A percentile compares a stretch with the other conserved stretches of the same genome.
Evolutionary conservation across 768 basidiomycete genomes (phyloP).

Genomic region (Tricholoma saponaceum): DNA sequence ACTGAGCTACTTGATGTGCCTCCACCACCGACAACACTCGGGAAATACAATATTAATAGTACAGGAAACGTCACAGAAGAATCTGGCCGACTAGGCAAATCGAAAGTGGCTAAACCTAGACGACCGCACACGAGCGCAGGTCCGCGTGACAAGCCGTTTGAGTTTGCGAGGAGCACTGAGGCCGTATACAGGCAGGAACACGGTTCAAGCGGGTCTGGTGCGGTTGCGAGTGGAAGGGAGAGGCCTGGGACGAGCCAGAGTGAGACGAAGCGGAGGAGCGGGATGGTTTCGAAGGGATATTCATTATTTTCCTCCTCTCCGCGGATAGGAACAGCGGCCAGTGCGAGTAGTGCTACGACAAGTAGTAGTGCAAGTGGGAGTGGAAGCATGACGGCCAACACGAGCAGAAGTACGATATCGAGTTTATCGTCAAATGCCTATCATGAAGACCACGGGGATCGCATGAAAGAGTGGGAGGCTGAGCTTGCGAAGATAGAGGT

Average conservation of each 20-base stretch:
- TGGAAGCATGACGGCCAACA: slow-evolving; percentile 19
- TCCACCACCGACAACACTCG: slow-evolving; percentile 36
- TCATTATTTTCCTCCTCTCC: slow-evolving; percentile 15
- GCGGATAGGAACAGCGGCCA: slow-evolving; percentile 22
- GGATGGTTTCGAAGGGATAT: slow-evolving; percentile 9
- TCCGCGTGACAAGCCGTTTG: slow-evolving; percentile 49
- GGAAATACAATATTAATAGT: slow-evolving; percentile 6
- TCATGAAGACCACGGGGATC: slow-evolving; percentile 27
- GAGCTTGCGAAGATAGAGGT: slow-evolving; percentile 71
- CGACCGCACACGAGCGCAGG: slow-evolving; percentile 78
- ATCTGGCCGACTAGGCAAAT: background rate
- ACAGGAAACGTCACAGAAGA: slow-evolving; percentile 8
- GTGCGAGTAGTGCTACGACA: slow-evolving; percentile 32
- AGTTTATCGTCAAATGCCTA: slow-evolving; percentile 22
- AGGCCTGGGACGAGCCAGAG: slow-evolving; percentile 16
- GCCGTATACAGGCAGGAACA: background rate
- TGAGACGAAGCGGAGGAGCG: slow-evolving; percentile 14
- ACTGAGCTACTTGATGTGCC: slow-evolving; percentile 24
- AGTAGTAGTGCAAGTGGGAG: slow-evolving; percentile 19
- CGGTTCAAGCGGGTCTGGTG: slow-evolving; percentile 7
- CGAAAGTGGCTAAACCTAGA: slow-evolving; percentile 25
- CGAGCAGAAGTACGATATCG: slow-evolving; percentile 26
- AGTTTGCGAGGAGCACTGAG: slow-evolving; percentile 16
- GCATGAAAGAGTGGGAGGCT: slow-evolving; percentile 71
- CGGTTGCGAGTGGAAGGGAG: slow-evolving; percentile 5